These are phyloP conservation scores for Trichosporon sp. DNA, from an alignment of 1,284 basidiomycete genomes.

Conservation along the genomic window DNA sequence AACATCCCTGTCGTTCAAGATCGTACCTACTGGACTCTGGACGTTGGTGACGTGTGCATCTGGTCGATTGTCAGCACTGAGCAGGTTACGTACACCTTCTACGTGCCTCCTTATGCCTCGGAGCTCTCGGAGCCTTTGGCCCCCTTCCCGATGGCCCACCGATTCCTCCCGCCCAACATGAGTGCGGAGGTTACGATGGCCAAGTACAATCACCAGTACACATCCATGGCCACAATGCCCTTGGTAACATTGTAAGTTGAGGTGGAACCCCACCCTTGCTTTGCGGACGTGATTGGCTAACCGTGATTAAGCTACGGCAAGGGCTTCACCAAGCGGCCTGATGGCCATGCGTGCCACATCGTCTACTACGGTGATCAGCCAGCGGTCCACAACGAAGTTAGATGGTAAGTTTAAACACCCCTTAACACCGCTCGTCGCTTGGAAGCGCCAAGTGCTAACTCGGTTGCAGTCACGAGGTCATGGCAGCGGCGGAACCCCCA, in stretches of 20 bases:
- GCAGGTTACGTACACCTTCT: constrained; percentile 68
- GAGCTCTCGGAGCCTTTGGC: constrained; percentile 65
- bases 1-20: constrained; percentile 7
- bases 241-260: constrained; percentile 40
- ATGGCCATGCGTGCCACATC: constrained; percentile 50
- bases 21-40: constrained; percentile 33
- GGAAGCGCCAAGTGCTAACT: background rate
- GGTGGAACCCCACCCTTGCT: background rate
- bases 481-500: constrained; percentile 45
- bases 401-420: constrained; percentile 58
- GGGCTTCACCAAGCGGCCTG: constrained; percentile 74
- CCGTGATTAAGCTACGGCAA: constrained; percentile 70
- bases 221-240: constrained; percentile 29
- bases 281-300: background rate
- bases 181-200: constrained; percentile 24
- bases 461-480: constrained; percentile 54
- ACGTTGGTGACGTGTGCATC: constrained; percentile 37
- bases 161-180: constrained; percentile 69
- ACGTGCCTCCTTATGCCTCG: constrained; percentile 62
- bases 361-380: constrained; percentile 86
- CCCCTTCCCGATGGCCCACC: constrained; percentile 75
- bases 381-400: constrained; percentile 76
- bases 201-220: constrained; percentile 34
- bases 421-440: background rate
- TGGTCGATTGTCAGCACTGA: constrained; percentile 48